Evolutionary conservation across 495 filamentous ascomycete species (phyloP).

Genomic region (Hypomontagnella submonticulosa): DNA sequence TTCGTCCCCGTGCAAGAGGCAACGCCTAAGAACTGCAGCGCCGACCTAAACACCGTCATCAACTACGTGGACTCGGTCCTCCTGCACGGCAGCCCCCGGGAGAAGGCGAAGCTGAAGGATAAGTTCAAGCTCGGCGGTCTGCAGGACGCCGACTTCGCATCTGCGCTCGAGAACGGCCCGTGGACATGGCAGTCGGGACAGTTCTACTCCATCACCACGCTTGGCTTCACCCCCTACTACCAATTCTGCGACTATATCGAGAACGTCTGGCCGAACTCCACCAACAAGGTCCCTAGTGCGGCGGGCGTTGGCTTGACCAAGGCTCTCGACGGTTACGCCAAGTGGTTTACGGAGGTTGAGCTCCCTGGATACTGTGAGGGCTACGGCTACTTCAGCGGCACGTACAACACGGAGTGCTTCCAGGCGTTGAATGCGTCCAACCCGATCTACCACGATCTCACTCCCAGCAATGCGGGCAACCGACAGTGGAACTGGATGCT

Average conservation of each 20-base stretch:
- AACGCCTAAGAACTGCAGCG: slow-evolving; percentile 72
- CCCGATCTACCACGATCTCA: slow-evolving; percentile 66
- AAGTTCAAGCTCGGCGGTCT: slow-evolving; percentile 67
- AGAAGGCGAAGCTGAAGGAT: slow-evolving; percentile 64
- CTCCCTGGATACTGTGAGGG: slow-evolving; percentile 58
- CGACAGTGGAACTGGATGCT: slow-evolving; percentile 74
- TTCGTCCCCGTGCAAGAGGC: slow-evolving; percentile 71
- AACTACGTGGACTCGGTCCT: slow-evolving; percentile 66
- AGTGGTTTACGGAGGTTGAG: slow-evolving; percentile 60
- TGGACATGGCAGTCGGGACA: slow-evolving; percentile 66
- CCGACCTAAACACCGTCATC: slow-evolving; percentile 65
- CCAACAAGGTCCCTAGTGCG: slow-evolving; percentile 48
- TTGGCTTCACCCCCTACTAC: slow-evolving; percentile 63
- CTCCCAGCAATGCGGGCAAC: slow-evolving; percentile 61
- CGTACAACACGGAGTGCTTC: slow-evolving; percentile 63
- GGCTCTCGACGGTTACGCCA: slow-evolving; percentile 62
- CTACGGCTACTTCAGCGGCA: slow-evolving; percentile 60
- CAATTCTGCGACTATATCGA: slow-evolving; percentile 62
- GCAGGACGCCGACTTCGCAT: slow-evolving; percentile 68
- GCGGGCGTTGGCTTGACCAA: slow-evolving; percentile 59
- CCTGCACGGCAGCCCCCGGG: slow-evolving; percentile 51
- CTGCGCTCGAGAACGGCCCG: slow-evolving; percentile 63
- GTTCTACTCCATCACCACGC: slow-evolving; percentile 53
- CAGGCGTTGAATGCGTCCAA: slow-evolving; percentile 67
- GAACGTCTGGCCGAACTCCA: slow-evolving; percentile 47